Conservation (phyloP, 108 stramenopile genomes). For the Fragilariopsis cylindrus region DNA sequence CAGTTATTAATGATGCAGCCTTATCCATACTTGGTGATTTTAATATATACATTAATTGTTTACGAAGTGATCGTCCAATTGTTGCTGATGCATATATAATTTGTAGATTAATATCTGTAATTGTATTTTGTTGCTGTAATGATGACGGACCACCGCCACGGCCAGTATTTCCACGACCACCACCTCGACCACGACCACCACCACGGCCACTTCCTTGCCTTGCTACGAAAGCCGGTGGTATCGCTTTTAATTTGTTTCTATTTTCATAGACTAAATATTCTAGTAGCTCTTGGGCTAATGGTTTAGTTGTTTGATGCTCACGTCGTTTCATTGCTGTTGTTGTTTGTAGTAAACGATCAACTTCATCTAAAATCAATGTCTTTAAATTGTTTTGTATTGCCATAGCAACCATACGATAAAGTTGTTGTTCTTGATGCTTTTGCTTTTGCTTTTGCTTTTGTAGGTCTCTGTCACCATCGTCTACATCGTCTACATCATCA, state of each 20-base stretch:
- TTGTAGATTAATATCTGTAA: conserved; percentile 28
- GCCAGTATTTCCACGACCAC: too few species aligned
- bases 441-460: neutral
- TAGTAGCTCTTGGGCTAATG: neutral
- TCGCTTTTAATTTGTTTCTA: neutral
- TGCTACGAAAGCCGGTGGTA: neutral
- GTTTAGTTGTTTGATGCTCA: conserved; percentile 13
- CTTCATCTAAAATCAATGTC: conserved; percentile 70
- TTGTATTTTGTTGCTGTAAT: neutral
- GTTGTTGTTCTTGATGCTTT: neutral
- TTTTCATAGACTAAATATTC: conserved; percentile 14
- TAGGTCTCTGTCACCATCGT: neutral
- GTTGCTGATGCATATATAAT: conserved; percentile 76
- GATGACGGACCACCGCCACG: too few species aligned
- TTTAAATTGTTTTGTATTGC: conserved; percentile 45
- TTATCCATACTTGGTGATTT: conserved; percentile 62
- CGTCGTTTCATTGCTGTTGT: conserved; percentile 47
- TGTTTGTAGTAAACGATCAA: conserved; percentile 72
- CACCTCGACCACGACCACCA: too few species aligned
- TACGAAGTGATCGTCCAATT: conserved; percentile 67
- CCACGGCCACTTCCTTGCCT: too few species aligned
- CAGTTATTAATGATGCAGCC: conserved; percentile 61
- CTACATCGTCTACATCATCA: neutral
- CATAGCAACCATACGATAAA: conserved; percentile 18
- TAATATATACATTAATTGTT: conserved; percentile 69